phyloP scores from a whole-genome alignment of 352 stramenopile genomes.

The Phytophthora quininea region DNA sequence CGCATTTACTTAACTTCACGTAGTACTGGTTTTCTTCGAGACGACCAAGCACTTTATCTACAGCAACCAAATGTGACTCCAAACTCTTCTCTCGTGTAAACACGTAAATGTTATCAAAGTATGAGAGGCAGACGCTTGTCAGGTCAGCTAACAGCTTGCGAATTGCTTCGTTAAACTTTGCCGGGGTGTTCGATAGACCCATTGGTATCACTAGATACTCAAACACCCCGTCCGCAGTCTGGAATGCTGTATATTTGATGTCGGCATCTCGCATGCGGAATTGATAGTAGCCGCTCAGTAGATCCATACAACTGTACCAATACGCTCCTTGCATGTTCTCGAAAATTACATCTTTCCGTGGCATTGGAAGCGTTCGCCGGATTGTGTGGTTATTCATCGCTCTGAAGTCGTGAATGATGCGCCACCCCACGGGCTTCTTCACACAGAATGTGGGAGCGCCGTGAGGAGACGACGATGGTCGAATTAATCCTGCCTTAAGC shows the following conservation, averaged over 20 bases:
- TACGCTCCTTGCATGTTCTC: slow-evolving; percentile 19
- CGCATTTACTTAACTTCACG: slow-evolving; percentile 31
- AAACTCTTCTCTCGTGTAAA: slow-evolving; percentile 16
- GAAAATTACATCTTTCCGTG: slow-evolving; percentile 28
- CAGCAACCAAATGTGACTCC: slow-evolving; percentile 1
- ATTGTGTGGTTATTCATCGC: slow-evolving; percentile 17
- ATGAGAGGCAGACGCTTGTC: slow-evolving; percentile 11
- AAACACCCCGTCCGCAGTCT: slow-evolving; percentile 24
- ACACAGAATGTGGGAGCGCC: slow-evolving; percentile 21
- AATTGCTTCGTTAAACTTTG: slow-evolving; percentile 28
- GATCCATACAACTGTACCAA: slow-evolving; percentile 24
- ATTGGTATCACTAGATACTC: slow-evolving; percentile 27
- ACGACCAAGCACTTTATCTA: slow-evolving; percentile 17
- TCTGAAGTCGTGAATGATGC: slow-evolving; percentile 32
- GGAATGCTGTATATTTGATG: slow-evolving; percentile 21
- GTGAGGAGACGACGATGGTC: slow-evolving; percentile 18
- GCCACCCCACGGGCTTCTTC: slow-evolving; percentile 30
- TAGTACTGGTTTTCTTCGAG: slow-evolving; percentile 19
- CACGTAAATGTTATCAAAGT: slow-evolving; percentile 25
- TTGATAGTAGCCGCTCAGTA: slow-evolving; percentile 31
- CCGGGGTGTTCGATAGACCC: slow-evolving; percentile 24
- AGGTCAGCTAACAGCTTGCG: slow-evolving; percentile 12
- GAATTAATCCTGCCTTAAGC: slow-evolving; percentile 11
- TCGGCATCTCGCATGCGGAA: slow-evolving; percentile 29
- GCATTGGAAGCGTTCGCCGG: slow-evolving; percentile 14